A percentile compares a stretch with the other conserved stretches of the same genome.
phyloP scores from a whole-genome alignment of 805 yeast species.

The Lachancea kluyveri region DNA sequence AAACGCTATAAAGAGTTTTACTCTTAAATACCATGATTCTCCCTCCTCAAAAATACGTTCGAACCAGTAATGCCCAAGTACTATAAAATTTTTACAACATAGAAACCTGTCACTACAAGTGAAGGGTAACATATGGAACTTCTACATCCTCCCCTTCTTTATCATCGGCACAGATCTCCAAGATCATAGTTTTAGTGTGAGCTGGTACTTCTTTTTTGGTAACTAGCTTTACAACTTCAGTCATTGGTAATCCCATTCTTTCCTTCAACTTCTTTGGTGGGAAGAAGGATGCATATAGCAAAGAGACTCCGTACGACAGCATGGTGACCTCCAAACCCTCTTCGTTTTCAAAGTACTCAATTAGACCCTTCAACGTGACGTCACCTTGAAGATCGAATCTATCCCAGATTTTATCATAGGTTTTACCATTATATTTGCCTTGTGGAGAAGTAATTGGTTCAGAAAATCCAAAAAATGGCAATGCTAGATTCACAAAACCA shows the following conservation, averaged over 20 bases:
- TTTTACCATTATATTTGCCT: constrained; percentile 71
- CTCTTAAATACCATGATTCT: too few relatives aligned
- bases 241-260: constrained; percentile 58
- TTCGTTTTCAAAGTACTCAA: constrained; percentile 68
- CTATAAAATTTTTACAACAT: not conserved
- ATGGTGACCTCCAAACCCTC: constrained; percentile 86
- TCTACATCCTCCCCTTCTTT: constrained; percentile 91
- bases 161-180: constrained; percentile 92
- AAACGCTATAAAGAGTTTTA: too few relatives aligned
- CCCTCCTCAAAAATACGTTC: too few relatives aligned
- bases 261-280: constrained; percentile 87
- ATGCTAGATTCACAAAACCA: constrained; percentile 85
- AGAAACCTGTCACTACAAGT: constrained; percentile 31
- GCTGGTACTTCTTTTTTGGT: constrained; percentile 75
- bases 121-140: constrained; percentile 78
- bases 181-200: constrained; percentile 69
- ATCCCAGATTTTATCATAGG: constrained; percentile 91
- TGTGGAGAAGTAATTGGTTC: constrained; percentile 89
- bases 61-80: too few relatives aligned
- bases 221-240: constrained; percentile 75
- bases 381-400: constrained; percentile 80
- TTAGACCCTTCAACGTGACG: constrained; percentile 63
- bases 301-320: constrained; percentile 86
- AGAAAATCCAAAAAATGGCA: constrained; percentile 94
- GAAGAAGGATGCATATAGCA: constrained; percentile 88